These are phyloP conservation scores for Coemansia sp. DNA, from an alignment of 192 early-diverging fungal species.

Conservation along the genomic window DNA sequence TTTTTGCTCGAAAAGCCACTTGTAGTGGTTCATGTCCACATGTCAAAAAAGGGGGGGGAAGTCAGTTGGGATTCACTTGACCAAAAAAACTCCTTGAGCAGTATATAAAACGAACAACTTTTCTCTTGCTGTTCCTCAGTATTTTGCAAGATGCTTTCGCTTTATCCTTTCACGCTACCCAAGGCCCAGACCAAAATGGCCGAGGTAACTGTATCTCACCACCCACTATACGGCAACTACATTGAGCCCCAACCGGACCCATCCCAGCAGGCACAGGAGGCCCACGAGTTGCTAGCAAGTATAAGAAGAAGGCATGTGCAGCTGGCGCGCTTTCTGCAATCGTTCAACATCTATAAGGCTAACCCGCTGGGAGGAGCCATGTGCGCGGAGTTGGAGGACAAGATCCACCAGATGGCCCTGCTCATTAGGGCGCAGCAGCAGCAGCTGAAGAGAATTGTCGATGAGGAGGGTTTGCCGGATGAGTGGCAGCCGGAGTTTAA, in stretches of 20 bases:
- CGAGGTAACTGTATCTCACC: neutral
- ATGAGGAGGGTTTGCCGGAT: neutral
- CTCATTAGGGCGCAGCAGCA: constrained; percentile 35
- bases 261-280: constrained; percentile 14
- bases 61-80: too few species aligned
- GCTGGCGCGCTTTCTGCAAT: constrained; percentile 18
- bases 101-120: neutral
- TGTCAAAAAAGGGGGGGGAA: too few species aligned
- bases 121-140: too few species aligned
- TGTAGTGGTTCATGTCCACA: neutral
- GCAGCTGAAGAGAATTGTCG: constrained; percentile 25
- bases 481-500: neutral
- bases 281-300: constrained; percentile 27
- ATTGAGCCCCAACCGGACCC: neutral
- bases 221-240: neutral
- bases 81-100: neutral
- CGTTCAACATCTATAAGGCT: constrained; percentile 12
- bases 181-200: neutral
- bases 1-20: neutral
- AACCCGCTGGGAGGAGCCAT: constrained; percentile 51
- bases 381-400: constrained; percentile 35
- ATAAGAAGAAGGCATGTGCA: constrained; percentile 27
- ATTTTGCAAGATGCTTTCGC: neutral
- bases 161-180: neutral
- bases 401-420: constrained; percentile 49